Conservation (phyloP, 139 green algal species). For the Picochlorum sp. region DNA sequence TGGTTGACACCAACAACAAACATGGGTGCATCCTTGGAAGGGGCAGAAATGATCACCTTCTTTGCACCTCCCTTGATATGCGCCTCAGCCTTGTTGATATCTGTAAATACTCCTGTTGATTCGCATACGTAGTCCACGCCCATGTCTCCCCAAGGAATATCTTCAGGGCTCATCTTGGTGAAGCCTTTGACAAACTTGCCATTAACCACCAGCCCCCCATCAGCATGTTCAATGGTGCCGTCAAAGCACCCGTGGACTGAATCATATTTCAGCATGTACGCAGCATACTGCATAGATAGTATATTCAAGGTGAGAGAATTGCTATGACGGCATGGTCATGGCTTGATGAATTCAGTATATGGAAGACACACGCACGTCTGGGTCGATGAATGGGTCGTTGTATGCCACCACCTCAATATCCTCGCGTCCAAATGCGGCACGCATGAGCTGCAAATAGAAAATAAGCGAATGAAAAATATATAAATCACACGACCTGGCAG, state of each 20-base stretch:
- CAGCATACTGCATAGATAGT: conserved; percentile 25
- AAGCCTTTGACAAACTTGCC: conserved; percentile 64
- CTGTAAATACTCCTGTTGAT: conserved; percentile 91
- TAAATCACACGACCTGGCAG: too few relatives aligned
- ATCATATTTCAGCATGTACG: conserved; percentile 91
- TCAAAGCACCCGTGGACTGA: conserved; percentile 62
- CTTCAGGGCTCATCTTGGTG: conserved; percentile 56
- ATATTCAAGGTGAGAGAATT: too few relatives aligned
- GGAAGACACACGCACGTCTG: conserved; percentile 1
- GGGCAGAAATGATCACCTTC: conserved; percentile 43
- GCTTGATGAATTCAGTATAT: too few relatives aligned
- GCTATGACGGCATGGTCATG: too few relatives aligned
- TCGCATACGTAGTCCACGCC: conserved; percentile 84
- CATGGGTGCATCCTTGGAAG: conserved; percentile 77
- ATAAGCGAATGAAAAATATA: too few relatives aligned
- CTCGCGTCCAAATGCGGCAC: conserved; percentile 47
- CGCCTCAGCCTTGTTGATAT: conserved; percentile 59
- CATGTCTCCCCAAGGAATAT: conserved; percentile 73
- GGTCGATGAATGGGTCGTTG: conserved; percentile 87
- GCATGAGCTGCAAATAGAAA: conserved; percentile 39
- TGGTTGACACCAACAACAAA: conserved; percentile 94
- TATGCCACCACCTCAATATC: conserved; percentile 81
- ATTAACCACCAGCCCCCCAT: conserved; percentile 54
- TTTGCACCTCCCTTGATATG: conserved; percentile 85
- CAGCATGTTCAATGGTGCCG: conserved; percentile 34